A percentile compares a stretch with the other conserved stretches of the same genome.
Conservation (phyloP, 1,284 basidiomycete species). For the Tetrapyrgos nigripes region DNA sequence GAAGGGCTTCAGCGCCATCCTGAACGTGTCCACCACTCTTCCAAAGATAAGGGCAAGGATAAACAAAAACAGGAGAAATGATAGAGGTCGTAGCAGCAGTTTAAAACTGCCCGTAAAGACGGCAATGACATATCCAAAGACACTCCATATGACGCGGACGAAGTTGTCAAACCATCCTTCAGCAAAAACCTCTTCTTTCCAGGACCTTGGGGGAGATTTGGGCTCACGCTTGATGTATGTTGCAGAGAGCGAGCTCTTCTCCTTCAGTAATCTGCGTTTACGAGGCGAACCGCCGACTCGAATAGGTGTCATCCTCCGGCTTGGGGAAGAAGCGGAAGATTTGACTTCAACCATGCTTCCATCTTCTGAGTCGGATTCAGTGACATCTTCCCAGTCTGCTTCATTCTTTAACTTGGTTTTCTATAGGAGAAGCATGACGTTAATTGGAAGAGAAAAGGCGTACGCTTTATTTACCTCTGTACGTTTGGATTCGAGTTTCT, state of each 20-base stretch:
- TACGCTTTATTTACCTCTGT: too few relatives aligned
- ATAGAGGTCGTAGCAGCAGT: constrained; percentile 61
- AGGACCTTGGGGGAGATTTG: constrained; percentile 8
- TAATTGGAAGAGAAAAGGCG: not conserved
- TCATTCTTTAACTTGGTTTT: constrained; percentile 13
- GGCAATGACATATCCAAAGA: constrained; percentile 49
- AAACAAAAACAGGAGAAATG: constrained; percentile 57
- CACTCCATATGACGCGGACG: constrained; percentile 34
- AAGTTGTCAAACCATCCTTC: constrained; percentile 25
- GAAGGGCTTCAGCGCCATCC: constrained; percentile 55
- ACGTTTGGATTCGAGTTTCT: too few relatives aligned
- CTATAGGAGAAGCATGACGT: not conserved
- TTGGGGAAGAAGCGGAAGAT: not conserved
- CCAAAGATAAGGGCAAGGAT: constrained; percentile 51
- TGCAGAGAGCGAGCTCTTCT: not conserved
- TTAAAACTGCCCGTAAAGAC: constrained; percentile 51
- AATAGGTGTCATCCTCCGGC: not conserved
- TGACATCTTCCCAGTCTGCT: constrained; percentile 26
- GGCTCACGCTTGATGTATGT: not conserved
- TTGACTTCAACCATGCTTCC: not conserved
- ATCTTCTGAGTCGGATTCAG: not conserved
- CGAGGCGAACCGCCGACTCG: not conserved
- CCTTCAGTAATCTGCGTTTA: not conserved
- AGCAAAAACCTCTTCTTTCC: constrained; percentile 25
- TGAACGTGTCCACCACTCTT: constrained; percentile 47